Evolutionary conservation across 2,329 filamentous ascomycete genomes (phyloP), one percentile per base, ranked within the genome.

Genomic region (Periconia digitata): DNA sequence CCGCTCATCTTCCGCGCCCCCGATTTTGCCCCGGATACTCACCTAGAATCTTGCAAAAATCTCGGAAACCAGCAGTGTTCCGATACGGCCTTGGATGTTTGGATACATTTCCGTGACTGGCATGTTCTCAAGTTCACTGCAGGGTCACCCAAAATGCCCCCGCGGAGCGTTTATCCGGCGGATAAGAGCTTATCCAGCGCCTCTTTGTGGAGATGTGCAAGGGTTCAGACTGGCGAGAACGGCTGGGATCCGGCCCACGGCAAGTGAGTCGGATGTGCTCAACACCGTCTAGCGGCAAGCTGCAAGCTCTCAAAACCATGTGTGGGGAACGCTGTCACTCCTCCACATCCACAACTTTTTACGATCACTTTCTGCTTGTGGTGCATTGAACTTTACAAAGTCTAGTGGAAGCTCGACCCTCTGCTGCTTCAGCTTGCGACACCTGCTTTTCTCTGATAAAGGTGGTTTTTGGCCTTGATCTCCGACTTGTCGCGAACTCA

Each of bases 321-420:
- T 69, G 63, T 70, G 65, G 65, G 61, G 64, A 59, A 54, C 41
- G 42, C n/a, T n/a, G n/a, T 51, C 50, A 55, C 41, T 58, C 46
- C 56, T 66, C 56, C 54, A 50, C 59, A 56, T 39, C 49, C 47
- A 56, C 52, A 60, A 58, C 57, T 43, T 56, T 51, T 41, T 50
- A 44, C 50, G 47, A 43, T 40, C 46, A 48, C 50, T 51, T 42
- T 48, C 52, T 37, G 40, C 37, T 29, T 38, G 13, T 24, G 40
- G 27, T 47, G 32, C 43, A 50, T 56, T 57, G 49, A 55, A 45
- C 18, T 32, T 50, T 58, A 52, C 35, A 48, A 49, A 58, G 51
- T 50, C 46, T 51, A 36, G 47, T 46, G 42, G 47, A 23, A 52
- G 32, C 44, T 55, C 39, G 24, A 35, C 21, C 13, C 29, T 34